Evolutionary conservation across 768 basidiomycete species (phyloP).

Genomic region (Rhizopogon vulgaris): DNA sequence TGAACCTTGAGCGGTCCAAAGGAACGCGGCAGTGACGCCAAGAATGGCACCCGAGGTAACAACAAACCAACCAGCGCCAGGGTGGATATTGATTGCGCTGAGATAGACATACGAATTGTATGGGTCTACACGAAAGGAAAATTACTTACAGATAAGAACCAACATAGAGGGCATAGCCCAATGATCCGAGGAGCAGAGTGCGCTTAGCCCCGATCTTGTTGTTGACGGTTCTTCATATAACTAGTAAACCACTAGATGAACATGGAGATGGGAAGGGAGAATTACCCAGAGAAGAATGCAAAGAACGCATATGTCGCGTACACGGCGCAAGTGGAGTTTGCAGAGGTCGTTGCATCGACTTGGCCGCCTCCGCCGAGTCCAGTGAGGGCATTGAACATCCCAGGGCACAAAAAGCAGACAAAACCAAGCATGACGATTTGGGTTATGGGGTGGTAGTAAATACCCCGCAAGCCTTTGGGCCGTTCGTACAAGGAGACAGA

Average conservation of each 20-base stretch:
- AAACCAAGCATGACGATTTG: conserved; percentile 63
- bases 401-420: conserved; percentile 52
- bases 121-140: background rate
- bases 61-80: conserved; percentile 51
- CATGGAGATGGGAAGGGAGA: background rate
- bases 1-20: conserved; percentile 78
- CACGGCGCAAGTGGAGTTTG: conserved; percentile 64
- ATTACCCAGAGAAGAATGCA: conserved; percentile 64
- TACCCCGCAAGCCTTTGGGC: conserved; percentile 43
- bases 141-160: conserved; percentile 57
- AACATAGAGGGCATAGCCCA: conserved; percentile 71
- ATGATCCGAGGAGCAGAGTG: conserved; percentile 65
- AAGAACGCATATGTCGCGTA: conserved; percentile 54
- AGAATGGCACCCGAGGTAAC: conserved; percentile 66
- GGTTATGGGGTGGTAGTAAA: conserved; percentile 53
- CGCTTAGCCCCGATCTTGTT: conserved; percentile 69
- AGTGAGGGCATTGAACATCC: conserved; percentile 72
- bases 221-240: conserved; percentile 54
- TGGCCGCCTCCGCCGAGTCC: conserved; percentile 77
- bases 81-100: conserved; percentile 67
- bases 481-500: conserved; percentile 26
- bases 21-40: conserved; percentile 59
- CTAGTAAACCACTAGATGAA: background rate
- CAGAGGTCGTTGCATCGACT: conserved; percentile 54
- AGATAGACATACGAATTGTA: background rate